Conservation (phyloP, 2,329 filamentous ascomycete species). For the Penicillium sp. region DNA sequence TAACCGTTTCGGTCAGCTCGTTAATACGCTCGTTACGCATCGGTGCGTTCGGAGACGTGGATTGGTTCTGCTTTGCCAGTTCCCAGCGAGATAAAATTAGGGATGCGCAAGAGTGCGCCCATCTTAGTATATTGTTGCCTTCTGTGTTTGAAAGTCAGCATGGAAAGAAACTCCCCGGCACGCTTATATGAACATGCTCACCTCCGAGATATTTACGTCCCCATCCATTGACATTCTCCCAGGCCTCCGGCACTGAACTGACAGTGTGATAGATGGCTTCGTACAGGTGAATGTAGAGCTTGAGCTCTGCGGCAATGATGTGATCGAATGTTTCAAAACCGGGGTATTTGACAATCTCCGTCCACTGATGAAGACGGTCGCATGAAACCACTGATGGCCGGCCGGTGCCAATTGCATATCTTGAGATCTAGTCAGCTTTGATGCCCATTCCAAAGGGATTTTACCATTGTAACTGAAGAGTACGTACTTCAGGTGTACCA, state of each 20-base stretch:
- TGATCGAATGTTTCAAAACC: conserved; percentile 6
- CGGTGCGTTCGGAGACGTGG: neutral
- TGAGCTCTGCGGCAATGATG: conserved; percentile 8
- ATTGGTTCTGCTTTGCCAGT: conserved; percentile 4
- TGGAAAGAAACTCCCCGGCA: fast-evolving
- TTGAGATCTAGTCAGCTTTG: neutral
- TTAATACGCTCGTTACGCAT: neutral
- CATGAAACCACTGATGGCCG: conserved; percentile 7
- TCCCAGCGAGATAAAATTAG: conserved; percentile 10
- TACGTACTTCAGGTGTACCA: conserved; percentile 10
- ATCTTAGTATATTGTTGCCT: neutral
- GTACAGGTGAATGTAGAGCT: conserved; percentile 8
- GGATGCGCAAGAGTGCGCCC: conserved; percentile 5
- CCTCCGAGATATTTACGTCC: conserved; percentile 2
- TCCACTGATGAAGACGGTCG: conserved; percentile 5
- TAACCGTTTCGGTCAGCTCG: conserved; percentile 2
- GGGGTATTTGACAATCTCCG: conserved; percentile 5
- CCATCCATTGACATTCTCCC: conserved; percentile 7
- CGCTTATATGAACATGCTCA: neutral
- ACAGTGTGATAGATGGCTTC: conserved; percentile 2
- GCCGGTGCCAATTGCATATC: conserved; percentile 9
- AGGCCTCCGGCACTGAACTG: conserved; percentile 1
- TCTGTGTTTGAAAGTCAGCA: neutral
- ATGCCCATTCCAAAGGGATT: neutral
- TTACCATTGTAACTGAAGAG: neutral